Evolutionary conservation across 2,329 filamentous ascomycete genomes (phyloP).

Genomic region (Didymella lethalis): DNA sequence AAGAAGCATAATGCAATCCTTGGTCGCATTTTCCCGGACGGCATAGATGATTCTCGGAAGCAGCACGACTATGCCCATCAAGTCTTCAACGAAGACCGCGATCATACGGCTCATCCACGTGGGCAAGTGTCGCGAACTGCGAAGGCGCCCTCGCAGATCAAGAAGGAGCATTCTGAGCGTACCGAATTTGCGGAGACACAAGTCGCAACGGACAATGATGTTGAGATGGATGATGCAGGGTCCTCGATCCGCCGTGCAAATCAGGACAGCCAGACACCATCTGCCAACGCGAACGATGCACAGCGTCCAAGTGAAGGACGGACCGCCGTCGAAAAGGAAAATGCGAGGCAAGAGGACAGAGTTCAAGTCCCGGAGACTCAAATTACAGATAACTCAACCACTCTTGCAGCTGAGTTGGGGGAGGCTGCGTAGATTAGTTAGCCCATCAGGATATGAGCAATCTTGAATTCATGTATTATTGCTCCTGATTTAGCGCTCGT

Average conservation of each 20-base stretch:
- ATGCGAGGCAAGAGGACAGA: not conserved
- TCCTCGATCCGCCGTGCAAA: not conserved
- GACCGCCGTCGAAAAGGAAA: not conserved
- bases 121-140: conserved; percentile 19
- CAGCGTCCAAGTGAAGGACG: not conserved
- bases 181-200: conserved; percentile 24
- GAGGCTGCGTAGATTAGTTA: not conserved
- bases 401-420: conserved; percentile 1
- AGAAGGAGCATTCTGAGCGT: conserved; percentile 34
- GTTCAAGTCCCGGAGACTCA: conserved; percentile 12
- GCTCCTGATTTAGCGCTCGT: not conserved
- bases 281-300: not conserved
- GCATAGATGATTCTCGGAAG: conserved; percentile 43
- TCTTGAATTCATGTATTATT: not conserved
- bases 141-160: conserved; percentile 27
- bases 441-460: not conserved
- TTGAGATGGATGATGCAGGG: conserved; percentile 35
- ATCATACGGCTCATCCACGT: conserved; percentile 37
- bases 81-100: conserved; percentile 41
- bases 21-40: conserved; percentile 50
- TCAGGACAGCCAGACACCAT: not conserved
- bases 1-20: conserved; percentile 48
- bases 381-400: not conserved
- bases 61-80: conserved; percentile 45
- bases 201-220: conserved; percentile 24